phyloP scores from a whole-genome alignment of 768 basidiomycete species.

The Lentinula detonsa region DNA sequence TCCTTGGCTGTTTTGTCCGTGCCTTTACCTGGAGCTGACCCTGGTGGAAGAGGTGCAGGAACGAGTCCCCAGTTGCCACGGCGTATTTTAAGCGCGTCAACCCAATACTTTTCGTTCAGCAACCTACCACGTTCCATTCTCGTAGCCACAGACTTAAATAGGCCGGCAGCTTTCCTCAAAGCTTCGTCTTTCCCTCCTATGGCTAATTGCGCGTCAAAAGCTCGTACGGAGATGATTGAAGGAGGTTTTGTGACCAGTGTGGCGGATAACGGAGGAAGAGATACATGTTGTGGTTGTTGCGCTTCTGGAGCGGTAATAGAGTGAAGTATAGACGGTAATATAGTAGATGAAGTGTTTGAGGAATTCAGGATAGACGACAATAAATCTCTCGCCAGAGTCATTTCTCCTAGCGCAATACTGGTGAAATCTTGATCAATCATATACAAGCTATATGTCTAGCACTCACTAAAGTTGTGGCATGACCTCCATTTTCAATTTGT shows the following conservation, averaged over 20 bases:
- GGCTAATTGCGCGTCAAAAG: slow-evolving; percentile 65
- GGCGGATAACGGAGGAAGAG: slow-evolving; percentile 40
- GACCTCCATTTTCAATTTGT: slow-evolving; percentile 69
- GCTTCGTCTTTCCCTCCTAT: slow-evolving; percentile 81
- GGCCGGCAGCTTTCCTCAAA: slow-evolving; percentile 62
- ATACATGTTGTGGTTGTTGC: not conserved
- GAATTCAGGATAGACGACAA: slow-evolving; percentile 51
- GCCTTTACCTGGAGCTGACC: slow-evolving; percentile 66
- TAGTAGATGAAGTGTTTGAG: slow-evolving; percentile 20
- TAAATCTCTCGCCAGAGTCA: slow-evolving; percentile 71
- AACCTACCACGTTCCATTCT: slow-evolving; percentile 59
- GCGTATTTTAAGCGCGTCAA: slow-evolving; percentile 72
- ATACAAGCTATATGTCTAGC: not conserved
- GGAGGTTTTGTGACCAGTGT: slow-evolving; percentile 62
- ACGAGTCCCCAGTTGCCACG: slow-evolving; percentile 76
- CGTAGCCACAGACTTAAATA: slow-evolving; percentile 66
- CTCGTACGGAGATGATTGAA: slow-evolving; percentile 59
- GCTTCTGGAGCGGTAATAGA: slow-evolving; percentile 8
- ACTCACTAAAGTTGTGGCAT: slow-evolving; percentile 70
- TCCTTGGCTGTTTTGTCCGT: slow-evolving; percentile 78
- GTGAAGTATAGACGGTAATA: slow-evolving; percentile 16
- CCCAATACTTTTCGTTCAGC: slow-evolving; percentile 73
- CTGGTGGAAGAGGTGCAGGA: slow-evolving; percentile 71
- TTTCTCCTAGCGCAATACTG: slow-evolving; percentile 75
- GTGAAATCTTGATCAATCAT: slow-evolving; percentile 8